A percentile compares a stretch with the other conserved stretches of the same genome.
Conservation (phyloP, 1,139 yeast genomes). For the Cylindricascospora bacillispora region DNA sequence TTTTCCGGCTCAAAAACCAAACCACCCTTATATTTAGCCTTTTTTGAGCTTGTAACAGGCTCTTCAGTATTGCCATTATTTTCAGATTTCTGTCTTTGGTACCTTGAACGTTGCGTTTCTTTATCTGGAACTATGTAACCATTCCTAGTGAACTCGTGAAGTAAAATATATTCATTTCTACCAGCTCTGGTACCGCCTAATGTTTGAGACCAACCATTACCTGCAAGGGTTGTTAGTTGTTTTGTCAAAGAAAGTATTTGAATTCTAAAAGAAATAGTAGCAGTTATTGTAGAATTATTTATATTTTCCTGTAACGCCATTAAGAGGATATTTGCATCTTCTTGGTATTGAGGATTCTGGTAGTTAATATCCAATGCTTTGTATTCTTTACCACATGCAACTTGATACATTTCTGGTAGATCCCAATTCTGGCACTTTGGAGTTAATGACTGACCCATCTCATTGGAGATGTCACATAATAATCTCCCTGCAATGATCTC, state of each 20-base stretch:
- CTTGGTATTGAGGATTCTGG: constrained; percentile 50
- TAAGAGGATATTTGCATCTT: constrained; percentile 53
- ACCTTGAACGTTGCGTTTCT: constrained; percentile 40
- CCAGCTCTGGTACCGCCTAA: constrained; percentile 94
- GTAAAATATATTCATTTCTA: constrained; percentile 81
- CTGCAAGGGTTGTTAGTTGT: constrained; percentile 87
- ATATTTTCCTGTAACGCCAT: constrained; percentile 64
- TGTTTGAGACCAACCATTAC: constrained; percentile 96
- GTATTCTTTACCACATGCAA: constrained; percentile 52
- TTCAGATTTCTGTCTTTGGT: constrained; percentile 25
- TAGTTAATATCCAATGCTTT: constrained; percentile 61
- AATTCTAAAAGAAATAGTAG: constrained; percentile 65
- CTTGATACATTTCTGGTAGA: constrained; percentile 76
- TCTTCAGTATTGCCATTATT: constrained; percentile 26
- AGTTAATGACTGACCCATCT: constrained; percentile 88
- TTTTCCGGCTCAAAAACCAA: constrained; percentile 94
- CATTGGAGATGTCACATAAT: constrained; percentile 85
- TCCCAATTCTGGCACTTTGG: constrained; percentile 96
- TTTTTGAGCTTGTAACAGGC: constrained; percentile 39
- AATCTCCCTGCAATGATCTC: constrained; percentile 79
- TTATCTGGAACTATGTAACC: constrained; percentile 86
- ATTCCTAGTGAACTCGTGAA: constrained; percentile 80
- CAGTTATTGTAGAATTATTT: constrained; percentile 54
- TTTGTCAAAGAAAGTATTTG: constrained; percentile 84
- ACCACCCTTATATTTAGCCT: constrained; percentile 90